These are phyloP conservation scores for Tetracentron sinense DNA, from an alignment of 164 flowering plant species.

Conservation along the genomic window DNA sequence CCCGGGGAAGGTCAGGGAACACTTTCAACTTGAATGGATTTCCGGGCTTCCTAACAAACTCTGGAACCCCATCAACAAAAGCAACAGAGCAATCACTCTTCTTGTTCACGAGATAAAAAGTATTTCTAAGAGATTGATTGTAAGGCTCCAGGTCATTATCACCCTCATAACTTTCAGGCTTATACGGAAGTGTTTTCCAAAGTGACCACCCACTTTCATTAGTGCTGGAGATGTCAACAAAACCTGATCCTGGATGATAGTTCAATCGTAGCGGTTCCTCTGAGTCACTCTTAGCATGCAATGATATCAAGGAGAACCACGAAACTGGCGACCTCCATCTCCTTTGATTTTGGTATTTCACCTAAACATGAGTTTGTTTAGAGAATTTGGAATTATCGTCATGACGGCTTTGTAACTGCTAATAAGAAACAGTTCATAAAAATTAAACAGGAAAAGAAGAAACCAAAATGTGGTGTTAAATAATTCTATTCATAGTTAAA, in stretches of 20 bases:
- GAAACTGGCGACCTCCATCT: constrained; percentile 49
- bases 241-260: constrained; percentile 48
- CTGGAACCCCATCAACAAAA: constrained; percentile 71
- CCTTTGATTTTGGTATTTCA: constrained; percentile 50
- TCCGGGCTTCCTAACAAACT: constrained; percentile 86
- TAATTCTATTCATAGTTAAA: background rate
- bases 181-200: constrained; percentile 53
- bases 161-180: constrained; percentile 44
- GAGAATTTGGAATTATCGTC: background rate
- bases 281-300: constrained; percentile 64
- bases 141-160: constrained; percentile 51
- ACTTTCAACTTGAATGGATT: constrained; percentile 76
- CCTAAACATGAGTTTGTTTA: constrained; percentile 38
- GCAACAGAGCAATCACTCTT: constrained; percentile 68
- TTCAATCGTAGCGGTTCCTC: constrained; percentile 71
- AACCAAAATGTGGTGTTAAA: background rate
- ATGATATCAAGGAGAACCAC: constrained; percentile 77
- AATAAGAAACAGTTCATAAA: background rate
- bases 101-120: constrained; percentile 73
- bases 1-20: constrained; percentile 30
- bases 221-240: constrained; percentile 68
- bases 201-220: constrained; percentile 47
- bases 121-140: constrained; percentile 30
- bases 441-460: constrained; percentile 5
- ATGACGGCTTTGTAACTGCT: background rate